Conservation (phyloP, 2,329 filamentous ascomycete species). For the Colletotrichum magnum region DNA sequence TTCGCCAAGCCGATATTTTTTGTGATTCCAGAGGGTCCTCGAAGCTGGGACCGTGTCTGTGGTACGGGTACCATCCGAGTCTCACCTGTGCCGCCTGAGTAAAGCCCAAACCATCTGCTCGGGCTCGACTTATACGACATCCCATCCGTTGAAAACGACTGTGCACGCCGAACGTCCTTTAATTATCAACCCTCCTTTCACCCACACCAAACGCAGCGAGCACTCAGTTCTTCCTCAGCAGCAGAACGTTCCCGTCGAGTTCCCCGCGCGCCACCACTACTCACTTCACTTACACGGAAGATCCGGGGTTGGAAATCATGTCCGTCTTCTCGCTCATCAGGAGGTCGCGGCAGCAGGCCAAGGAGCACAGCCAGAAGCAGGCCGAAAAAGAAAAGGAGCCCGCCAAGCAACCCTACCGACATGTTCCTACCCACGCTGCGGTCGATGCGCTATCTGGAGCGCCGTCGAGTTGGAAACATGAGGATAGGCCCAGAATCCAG, state of each 20-base stretch:
- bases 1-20: constrained; percentile 23
- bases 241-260: not conserved
- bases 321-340: constrained; percentile 70
- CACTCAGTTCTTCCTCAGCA: not conserved
- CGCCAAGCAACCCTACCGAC: constrained; percentile 65
- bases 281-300: not conserved
- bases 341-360: constrained; percentile 67
- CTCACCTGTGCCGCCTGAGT: constrained; percentile 33
- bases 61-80: constrained; percentile 26
- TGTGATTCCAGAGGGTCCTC: constrained; percentile 1
- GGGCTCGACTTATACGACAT: constrained; percentile 35
- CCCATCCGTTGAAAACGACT: constrained; percentile 12
- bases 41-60: constrained; percentile 35
- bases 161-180: constrained; percentile 6
- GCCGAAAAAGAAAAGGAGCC: constrained; percentile 62
- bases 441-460: constrained; percentile 69
- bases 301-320: constrained; percentile 55
- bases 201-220: not conserved
- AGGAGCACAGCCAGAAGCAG: constrained; percentile 65
- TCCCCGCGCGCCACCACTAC: not conserved
- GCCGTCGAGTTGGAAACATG: constrained; percentile 64
- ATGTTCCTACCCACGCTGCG: constrained; percentile 74
- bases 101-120: constrained; percentile 26
- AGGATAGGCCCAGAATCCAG: constrained; percentile 62
- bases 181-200: constrained; percentile 2